These are phyloP conservation scores for Phytophthora agathidicida DNA, from an alignment of 352 stramenopile species.

Conservation along the genomic window DNA sequence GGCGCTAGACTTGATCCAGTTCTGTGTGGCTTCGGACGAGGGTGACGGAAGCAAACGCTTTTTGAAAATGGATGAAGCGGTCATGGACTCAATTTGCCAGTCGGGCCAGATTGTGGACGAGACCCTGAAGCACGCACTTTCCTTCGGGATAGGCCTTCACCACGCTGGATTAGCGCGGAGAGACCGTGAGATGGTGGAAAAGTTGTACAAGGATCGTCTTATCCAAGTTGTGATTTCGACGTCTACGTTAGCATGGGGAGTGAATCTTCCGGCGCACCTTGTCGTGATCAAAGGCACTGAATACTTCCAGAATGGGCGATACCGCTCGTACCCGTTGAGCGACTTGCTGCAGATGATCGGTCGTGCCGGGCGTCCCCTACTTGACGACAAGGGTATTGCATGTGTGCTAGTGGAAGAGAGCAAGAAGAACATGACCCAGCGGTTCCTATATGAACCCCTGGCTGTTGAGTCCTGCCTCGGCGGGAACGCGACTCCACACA, in stretches of 20 bases:
- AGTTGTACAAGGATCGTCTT: conserved; percentile 94
- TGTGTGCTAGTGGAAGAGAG: conserved; percentile 97
- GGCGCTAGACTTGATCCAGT: conserved; percentile 97
- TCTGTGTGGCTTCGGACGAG: conserved; percentile 75
- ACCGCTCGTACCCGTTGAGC: conserved; percentile 98
- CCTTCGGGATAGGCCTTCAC: conserved; percentile 98
- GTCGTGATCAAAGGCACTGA: conserved; percentile 99
- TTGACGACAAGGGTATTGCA: conserved; percentile 95
- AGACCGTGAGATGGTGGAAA: conserved; percentile 97
- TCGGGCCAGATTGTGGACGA: conserved; percentile 89
- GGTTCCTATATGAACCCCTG: conserved; percentile 98
- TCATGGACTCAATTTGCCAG: conserved; percentile 89
- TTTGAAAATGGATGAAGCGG: conserved; percentile 90
- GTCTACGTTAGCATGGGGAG: conserved; percentile 93
- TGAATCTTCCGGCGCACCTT: conserved; percentile 98
- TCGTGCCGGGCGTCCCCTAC: conserved; percentile 94
- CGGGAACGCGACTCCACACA: conserved; percentile 64
- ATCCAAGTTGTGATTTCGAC: conserved; percentile 97
- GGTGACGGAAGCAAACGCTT: conserved; percentile 93
- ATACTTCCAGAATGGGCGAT: conserved; percentile 94
- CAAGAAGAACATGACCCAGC: conserved; percentile 99
- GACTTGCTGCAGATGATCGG: conserved; percentile 99
- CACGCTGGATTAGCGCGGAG: conserved; percentile 90
- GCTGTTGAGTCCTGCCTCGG: conserved; percentile 96
- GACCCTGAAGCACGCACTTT: conserved; percentile 94